Evolutionary conservation across 768 basidiomycete genomes (phyloP).

Genomic region (Auriculariales sp.): DNA sequence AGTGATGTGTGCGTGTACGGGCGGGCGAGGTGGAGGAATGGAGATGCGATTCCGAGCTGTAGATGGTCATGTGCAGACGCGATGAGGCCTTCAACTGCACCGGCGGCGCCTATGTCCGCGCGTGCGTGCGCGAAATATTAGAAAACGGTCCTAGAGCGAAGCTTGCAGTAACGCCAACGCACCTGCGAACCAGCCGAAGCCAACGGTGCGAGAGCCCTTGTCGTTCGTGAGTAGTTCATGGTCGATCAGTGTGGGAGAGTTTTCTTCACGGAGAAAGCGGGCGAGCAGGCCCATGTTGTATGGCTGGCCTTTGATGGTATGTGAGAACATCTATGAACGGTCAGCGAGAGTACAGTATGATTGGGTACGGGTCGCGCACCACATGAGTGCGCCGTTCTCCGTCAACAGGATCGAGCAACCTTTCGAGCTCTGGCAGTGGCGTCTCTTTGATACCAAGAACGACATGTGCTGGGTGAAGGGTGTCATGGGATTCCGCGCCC

Average conservation of each 20-base stretch:
- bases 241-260: slow-evolving; percentile 52
- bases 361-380: slow-evolving; percentile 2
- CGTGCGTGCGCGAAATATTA: too few species aligned
- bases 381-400: slow-evolving; percentile 20
- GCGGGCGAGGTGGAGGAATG: slow-evolving; percentile 70
- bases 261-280: slow-evolving; percentile 33
- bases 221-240: slow-evolving; percentile 63
- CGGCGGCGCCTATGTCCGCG: slow-evolving; percentile 61
- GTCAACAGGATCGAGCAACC: slow-evolving; percentile 17
- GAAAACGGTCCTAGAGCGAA: background rate
- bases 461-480: slow-evolving; percentile 53
- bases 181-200: slow-evolving; percentile 88
- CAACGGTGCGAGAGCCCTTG: slow-evolving; percentile 62
- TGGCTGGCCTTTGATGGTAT: slow-evolving; percentile 74
- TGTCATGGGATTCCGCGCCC: slow-evolving; percentile 50
- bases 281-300: slow-evolving; percentile 76
- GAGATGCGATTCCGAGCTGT: slow-evolving; percentile 63
- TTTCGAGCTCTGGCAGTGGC: slow-evolving; percentile 42
- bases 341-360: slow-evolving; percentile 15
- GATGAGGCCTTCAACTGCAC: slow-evolving; percentile 67
- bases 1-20: slow-evolving; percentile 62
- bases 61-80: slow-evolving; percentile 69
- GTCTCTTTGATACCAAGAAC: slow-evolving; percentile 85
- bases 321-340: slow-evolving; percentile 84
- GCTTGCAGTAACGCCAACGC: background rate